Base-by-base conservation (phyloP, 305 asterid genomes). In the Fraxinus sp. region DNA sequence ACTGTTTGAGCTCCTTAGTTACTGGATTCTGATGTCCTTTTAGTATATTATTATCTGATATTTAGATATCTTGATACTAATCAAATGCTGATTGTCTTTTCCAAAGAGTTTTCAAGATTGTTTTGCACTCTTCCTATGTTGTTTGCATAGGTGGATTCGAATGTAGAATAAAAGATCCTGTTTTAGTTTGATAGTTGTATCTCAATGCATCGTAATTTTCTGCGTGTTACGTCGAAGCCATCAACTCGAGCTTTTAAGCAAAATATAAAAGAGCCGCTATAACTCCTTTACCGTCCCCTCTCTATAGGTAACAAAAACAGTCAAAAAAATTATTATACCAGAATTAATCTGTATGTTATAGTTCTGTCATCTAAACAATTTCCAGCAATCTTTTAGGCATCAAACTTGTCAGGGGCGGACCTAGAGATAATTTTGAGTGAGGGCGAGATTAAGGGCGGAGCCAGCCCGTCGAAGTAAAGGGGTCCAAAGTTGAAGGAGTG, bases 61-160 rank as follows among this genome's bases (percentile, higher is more conserved):
- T 66, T 83, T 66, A 78, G 78, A 77, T 80, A 6, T 77, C 79
- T 78, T 49, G 41, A 16, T 57, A 52, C 57, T 81, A 8, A 28
- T 81, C 49, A 66, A 80, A 64, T 68, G 62, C 80, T 52, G 76
- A 22, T 70, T 79, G 11, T 84, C 14, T 74, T 74, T 75, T 20
- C 26, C 41, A 20, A 74, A 81, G 83, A 75, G 76, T 18, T 28
- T 37, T 84, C 77, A 22, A 75, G 77, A 71, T 80, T 77, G 32
- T 80, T 73, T 26, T 70, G 76, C 76, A 70, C 44, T 70, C 76
- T 4, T 28, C 24, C 41, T 70, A 70, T 32, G 39, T 70, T 70
- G 10, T 70, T 5, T 70, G 39, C 41, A 70, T 70, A 70, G 76
- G 39, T 70, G 24, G 9, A 30, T 32, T 30, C 75, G 4, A 30